Percentiles rank a stretch among this genome's conserved stretches.
These are phyloP conservation scores for Zymoseptoria brevis DNA, from an alignment of 2,329 filamentous ascomycete genomes.

Conservation along the genomic window DNA sequence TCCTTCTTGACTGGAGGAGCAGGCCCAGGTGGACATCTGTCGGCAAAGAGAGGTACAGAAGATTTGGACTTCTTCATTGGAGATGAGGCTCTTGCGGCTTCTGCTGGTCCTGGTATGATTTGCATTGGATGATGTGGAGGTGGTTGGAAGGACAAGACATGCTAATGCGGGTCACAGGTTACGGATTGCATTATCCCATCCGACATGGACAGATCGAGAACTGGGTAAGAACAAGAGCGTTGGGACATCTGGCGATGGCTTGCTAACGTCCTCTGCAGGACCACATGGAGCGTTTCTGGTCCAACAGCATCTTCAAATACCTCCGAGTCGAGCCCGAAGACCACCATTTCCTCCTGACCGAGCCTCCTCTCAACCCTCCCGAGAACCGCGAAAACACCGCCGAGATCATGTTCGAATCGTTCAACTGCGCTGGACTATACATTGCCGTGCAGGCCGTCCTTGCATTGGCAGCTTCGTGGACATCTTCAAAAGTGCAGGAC, in stretches of 20 bases:
- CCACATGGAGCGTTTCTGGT: slow-evolving; percentile 99
- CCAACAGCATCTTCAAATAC: slow-evolving; percentile 99
- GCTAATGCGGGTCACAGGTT: slow-evolving; percentile 49
- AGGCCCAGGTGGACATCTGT: slow-evolving; percentile 73
- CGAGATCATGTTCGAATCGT: slow-evolving; percentile 99
- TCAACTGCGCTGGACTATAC: slow-evolving; percentile 98
- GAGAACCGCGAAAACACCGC: slow-evolving; percentile 99
- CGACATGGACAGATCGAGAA: slow-evolving; percentile 98
- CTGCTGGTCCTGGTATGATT: slow-evolving; percentile 65
- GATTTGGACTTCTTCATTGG: slow-evolving; percentile 99
- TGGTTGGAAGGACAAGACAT: neutral
- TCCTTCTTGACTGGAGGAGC: slow-evolving; percentile 89
- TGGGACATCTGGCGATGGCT: neutral
- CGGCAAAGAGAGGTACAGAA: slow-evolving; percentile 88
- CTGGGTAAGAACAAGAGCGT: slow-evolving; percentile 54
- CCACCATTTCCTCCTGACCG: slow-evolving; percentile 95
- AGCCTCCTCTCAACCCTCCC: slow-evolving; percentile 95
- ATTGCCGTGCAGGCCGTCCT: slow-evolving; percentile 97
- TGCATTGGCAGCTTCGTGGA: slow-evolving; percentile 95
- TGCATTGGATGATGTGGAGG: neutral
- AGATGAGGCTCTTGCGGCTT: slow-evolving; percentile 82
- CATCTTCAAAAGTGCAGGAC: slow-evolving; percentile 94
- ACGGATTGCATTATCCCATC: slow-evolving; percentile 95
- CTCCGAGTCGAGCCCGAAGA: slow-evolving; percentile 96
- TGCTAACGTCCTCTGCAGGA: slow-evolving; percentile 50